phyloP scores from a whole-genome alignment of 768 basidiomycete genomes.

The Suillus plorans region DNA sequence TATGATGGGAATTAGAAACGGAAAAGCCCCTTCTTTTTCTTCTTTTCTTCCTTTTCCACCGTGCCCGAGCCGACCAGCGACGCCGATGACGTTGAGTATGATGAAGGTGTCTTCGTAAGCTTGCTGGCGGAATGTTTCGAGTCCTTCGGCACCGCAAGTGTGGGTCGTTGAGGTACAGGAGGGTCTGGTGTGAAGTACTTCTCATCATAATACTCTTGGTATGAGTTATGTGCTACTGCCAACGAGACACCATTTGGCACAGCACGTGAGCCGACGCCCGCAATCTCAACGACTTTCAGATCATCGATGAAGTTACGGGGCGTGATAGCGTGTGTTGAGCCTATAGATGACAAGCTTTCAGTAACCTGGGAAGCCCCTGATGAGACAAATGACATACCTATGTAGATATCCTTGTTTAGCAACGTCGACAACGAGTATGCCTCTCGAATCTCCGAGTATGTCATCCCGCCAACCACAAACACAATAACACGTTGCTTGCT shows the following conservation, averaged over 20 bases:
- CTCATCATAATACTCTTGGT: constrained; percentile 79
- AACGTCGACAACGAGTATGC: constrained; percentile 75
- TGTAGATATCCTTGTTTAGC: constrained; percentile 85
- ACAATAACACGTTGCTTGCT: constrained; percentile 78
- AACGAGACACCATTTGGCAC: constrained; percentile 69
- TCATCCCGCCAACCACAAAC: constrained; percentile 93
- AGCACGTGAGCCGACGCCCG: constrained; percentile 79
- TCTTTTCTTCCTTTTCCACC: constrained; percentile 61
- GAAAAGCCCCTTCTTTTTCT: constrained; percentile 76
- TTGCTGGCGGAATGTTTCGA: constrained; percentile 32
- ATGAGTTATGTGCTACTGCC: constrained; percentile 45
- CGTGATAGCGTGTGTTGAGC: constrained; percentile 85
- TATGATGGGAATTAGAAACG: constrained; percentile 44
- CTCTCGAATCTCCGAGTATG: constrained; percentile 92
- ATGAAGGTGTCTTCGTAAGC: constrained; percentile 40
- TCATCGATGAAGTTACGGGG: constrained; percentile 86
- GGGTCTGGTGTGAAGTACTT: constrained; percentile 70
- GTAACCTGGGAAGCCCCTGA: constrained; percentile 59
- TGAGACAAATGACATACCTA: constrained; percentile 54
- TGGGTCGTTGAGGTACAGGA: constrained; percentile 37
- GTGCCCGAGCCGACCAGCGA: constrained; percentile 40
- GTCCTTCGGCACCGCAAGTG: constrained; percentile 13
- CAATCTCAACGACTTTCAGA: constrained; percentile 80
- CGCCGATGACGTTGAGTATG: constrained; percentile 51
- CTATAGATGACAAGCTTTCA: constrained; percentile 39